phyloP scores from a whole-genome alignment of 768 basidiomycete genomes.

The Lactifluus subvellereus region DNA sequence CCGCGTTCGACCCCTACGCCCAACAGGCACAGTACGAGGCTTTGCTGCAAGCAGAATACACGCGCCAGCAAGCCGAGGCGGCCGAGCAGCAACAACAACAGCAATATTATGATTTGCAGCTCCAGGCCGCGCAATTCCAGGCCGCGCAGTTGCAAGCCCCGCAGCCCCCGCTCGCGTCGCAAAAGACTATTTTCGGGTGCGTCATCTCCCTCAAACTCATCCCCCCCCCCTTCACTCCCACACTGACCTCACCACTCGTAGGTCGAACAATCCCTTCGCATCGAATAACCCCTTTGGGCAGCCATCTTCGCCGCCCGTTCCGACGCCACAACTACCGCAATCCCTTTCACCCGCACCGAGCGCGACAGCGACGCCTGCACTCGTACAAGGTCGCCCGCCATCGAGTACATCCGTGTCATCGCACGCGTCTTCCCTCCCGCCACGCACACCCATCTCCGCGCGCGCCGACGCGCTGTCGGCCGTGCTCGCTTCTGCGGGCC shows the following conservation, averaged over 20 bases:
- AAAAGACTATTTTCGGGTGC: conserved; percentile 49
- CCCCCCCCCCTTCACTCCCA: not conserved
- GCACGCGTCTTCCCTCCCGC: conserved; percentile 18
- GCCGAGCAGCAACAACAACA: conserved; percentile 36
- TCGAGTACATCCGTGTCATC: conserved; percentile 20
- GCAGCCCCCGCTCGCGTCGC: conserved; percentile 1
- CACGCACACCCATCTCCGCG: conserved; percentile 21
- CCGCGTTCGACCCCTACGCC: conserved; percentile 84
- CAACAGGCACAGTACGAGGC: conserved; percentile 86
- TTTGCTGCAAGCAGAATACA: conserved; percentile 64
- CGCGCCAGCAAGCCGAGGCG: conserved; percentile 54
- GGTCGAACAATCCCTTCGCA: conserved; percentile 23
- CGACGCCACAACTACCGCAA: conserved; percentile 33
- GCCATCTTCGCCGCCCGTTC: conserved; percentile 29
- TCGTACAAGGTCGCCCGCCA: conserved; percentile 16
- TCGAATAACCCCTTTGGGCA: conserved; percentile 72
- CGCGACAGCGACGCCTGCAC: conserved; percentile 15
- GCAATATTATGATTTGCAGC: conserved; percentile 40
- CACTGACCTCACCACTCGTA: not conserved
- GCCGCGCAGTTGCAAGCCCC: not conserved
- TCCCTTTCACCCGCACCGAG: conserved; percentile 11
- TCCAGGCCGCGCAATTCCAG: conserved; percentile 46
- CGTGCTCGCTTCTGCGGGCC: not conserved
- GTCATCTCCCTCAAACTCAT: conserved; percentile 24
- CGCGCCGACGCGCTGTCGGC: conserved; percentile 13